Conservation (phyloP, 371 early-diverging fungal species). For the Mortierella sp. region DNA sequence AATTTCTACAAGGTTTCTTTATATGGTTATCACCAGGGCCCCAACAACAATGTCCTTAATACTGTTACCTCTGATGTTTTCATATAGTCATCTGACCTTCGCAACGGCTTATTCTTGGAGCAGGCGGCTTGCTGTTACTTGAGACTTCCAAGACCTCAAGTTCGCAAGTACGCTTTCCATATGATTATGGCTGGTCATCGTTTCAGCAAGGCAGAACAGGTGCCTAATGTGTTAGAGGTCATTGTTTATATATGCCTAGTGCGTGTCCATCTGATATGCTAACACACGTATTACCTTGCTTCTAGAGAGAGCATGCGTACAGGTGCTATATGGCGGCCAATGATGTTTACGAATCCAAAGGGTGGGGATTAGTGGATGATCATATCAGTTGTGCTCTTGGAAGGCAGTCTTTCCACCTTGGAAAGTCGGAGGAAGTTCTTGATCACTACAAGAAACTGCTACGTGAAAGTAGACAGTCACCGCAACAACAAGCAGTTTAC, state of each 20-base stretch:
- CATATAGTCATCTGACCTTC: conserved; percentile 72
- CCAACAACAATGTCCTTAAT: too few species aligned
- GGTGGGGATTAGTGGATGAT: conserved; percentile 87
- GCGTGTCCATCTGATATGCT: background rate
- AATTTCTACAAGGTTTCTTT: background rate
- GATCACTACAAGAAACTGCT: conserved; percentile 77
- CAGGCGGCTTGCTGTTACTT: conserved; percentile 90
- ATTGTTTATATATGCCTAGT: background rate
- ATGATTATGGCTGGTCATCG: conserved; percentile 89
- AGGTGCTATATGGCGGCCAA: conserved; percentile 79
- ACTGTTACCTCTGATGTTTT: background rate
- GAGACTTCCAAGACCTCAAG: conserved; percentile 67
- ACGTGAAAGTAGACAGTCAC: conserved; percentile 71
- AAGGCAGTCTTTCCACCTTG: conserved; percentile 77
- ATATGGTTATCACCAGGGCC: background rate
- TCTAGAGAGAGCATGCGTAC: conserved; percentile 80
- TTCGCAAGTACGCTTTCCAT: conserved; percentile 90
- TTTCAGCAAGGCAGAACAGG: conserved; percentile 78
- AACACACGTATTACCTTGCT: background rate
- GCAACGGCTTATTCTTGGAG: conserved; percentile 87
- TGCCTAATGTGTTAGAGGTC: conserved; percentile 2
- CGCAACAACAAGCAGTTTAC: conserved; percentile 79
- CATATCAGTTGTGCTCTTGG: conserved; percentile 91
- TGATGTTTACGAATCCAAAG: conserved; percentile 68
- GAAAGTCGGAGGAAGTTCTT: conserved; percentile 67